Evolutionary conservation across 306 rosid species (phyloP), one percentile per base, ranked within the genome.

Genomic region (Rubus parviflorus): DNA sequence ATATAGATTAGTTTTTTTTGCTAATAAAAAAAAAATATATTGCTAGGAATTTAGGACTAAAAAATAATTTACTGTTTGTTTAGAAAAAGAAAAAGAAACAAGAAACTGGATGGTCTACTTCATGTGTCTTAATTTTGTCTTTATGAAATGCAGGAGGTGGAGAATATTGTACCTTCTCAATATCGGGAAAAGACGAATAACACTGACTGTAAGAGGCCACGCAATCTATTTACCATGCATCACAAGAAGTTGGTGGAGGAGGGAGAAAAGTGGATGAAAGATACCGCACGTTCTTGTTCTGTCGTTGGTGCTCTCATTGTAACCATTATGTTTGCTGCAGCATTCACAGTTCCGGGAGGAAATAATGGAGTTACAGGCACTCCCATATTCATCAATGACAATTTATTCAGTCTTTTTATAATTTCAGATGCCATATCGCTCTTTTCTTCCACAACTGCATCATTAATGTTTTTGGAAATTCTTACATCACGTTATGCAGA

Each of bases 221-320:
- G 17, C 0, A 40, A 58, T 4, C 8, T 54, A 1, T 58, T 58
- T 58, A 22, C 38, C 65, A 58, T 3, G 3, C 2, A 58, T 14
- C 65, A 22, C 38, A 58, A 58, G 17, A 5, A 58, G 0, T 58
- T 58, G 10, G 14, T 58, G 8, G 38, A 11, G 8, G 65, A 58
- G 17, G 38, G 65, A 58, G 65, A 58, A 58, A 58, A 57, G 63
- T 22, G 65, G 65, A 58, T 58, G 65, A 58, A 58, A 11, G 65
- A 58, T 11, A 58, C 7, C 0, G 65, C 38, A 23, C 0, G 38
- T 0, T 58, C 65, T 58, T 58, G 65, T 58, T 22, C 65, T 4
- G 0, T 58, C 0, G 38, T 58, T 9, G 65, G 65, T 1, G 38
- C 37, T 22, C 65, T 58, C 0, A 25, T 58, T 12, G 16, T 58